These are phyloP conservation scores for Claviceps citrina DNA, from an alignment of 2,329 filamentous ascomycete genomes.

Conservation along the genomic window DNA sequence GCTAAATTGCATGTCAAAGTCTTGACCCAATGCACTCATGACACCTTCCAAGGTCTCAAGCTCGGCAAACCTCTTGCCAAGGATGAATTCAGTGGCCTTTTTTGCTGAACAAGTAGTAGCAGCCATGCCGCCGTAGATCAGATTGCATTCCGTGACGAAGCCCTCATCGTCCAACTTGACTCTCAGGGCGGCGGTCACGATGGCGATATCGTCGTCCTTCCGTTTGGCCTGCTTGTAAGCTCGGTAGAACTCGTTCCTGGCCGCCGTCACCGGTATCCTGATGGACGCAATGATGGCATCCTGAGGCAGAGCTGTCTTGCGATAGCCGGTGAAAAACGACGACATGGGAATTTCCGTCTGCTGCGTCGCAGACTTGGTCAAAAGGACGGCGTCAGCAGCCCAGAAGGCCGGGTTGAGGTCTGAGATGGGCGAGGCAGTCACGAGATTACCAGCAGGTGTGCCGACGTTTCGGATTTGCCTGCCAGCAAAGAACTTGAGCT, in stretches of 20 bases:
- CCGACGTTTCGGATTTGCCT: constrained; percentile 96
- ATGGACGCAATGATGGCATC: constrained; percentile 78
- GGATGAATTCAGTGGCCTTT: constrained; percentile 55
- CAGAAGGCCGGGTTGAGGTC: constrained; percentile 92
- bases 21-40: constrained; percentile 76
- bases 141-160: constrained; percentile 54
- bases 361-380: constrained; percentile 60
- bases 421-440: constrained; percentile 88
- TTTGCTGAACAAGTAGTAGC: constrained; percentile 79
- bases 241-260: constrained; percentile 68
- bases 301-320: constrained; percentile 62
- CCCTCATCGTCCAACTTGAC: constrained; percentile 56
- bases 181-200: constrained; percentile 77
- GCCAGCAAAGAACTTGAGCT: constrained; percentile 87
- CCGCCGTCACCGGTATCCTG: constrained; percentile 61
- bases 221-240: constrained; percentile 94
- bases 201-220: constrained; percentile 96
- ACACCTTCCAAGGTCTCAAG: constrained; percentile 72
- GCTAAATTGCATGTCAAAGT: constrained; percentile 78
- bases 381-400: constrained; percentile 64
- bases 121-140: constrained; percentile 93
- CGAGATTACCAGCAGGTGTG: constrained; percentile 85
- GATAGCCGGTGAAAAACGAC: constrained; percentile 83
- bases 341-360: constrained; percentile 82
- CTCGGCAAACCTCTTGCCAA: constrained; percentile 67